Conservation (phyloP, 2,329 filamentous ascomycete species). For the Pseudophaeomoniella oleicola region DNA sequence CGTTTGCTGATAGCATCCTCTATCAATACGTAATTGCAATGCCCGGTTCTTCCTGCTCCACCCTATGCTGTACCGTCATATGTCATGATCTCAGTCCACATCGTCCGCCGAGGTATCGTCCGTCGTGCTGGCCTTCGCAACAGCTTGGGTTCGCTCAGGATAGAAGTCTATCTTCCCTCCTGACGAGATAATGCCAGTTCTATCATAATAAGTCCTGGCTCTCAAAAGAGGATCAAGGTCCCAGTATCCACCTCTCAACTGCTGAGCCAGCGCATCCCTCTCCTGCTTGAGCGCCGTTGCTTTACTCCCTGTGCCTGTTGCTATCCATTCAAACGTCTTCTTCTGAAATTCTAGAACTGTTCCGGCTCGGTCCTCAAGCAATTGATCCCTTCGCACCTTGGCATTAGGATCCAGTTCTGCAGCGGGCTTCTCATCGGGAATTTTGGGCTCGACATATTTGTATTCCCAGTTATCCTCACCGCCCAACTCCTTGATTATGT, state of each 20-base stretch:
- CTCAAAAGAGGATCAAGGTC: constrained; percentile 73
- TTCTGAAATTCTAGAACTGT: constrained; percentile 63
- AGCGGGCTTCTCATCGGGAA: constrained; percentile 65
- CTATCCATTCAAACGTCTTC: constrained; percentile 62
- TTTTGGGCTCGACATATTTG: constrained; percentile 59
- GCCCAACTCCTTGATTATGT: constrained; percentile 70
- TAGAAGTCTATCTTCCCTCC: constrained; percentile 63
- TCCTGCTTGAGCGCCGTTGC: constrained; percentile 36
- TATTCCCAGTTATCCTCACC: constrained; percentile 79
- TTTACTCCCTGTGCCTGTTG: constrained; percentile 28
- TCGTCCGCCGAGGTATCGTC: not conserved
- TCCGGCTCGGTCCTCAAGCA: constrained; percentile 48
- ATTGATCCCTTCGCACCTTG: constrained; percentile 45
- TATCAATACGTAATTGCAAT: no score
- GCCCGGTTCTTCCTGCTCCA: no score
- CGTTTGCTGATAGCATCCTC: no score
- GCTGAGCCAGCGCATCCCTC: constrained; percentile 46
- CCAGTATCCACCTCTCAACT: constrained; percentile 71
- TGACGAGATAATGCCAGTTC: constrained; percentile 54
- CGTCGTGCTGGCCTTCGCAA: not conserved
- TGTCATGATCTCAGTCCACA: not conserved
- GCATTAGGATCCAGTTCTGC: constrained; percentile 29
- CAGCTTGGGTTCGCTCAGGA: constrained; percentile 2
- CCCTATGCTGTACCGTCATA: no score
- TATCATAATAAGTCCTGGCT: constrained; percentile 72